Base-by-base conservation (phyloP, 805 yeast genomes). In the Nakazawaea wickerhamii region DNA sequence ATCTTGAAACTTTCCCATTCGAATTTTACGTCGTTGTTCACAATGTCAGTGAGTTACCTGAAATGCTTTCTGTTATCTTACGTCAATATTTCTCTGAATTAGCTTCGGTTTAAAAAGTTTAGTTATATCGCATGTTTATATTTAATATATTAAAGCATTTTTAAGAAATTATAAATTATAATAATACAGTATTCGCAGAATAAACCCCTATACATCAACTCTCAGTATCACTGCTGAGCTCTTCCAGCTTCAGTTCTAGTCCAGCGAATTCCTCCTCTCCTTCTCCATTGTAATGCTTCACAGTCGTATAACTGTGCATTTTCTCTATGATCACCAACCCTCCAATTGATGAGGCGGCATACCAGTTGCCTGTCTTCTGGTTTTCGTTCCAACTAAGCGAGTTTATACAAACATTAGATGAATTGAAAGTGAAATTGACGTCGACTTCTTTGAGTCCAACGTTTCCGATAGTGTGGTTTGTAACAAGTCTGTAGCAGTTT, bases 1-100 rank as follows among this genome's bases (percentile, higher is more conserved):
- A 93, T 56, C 73, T 93, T 60, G 96, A 91, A 53, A 75, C 85
- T 22, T 93, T 93, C 81, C 98, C 99, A 53, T 93, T 93, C 63
- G 98, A 93, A 58, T 93, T 84, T 59, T 93, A 91, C 58, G 96
- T 91, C 46, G 91, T 95, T 51, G 97, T 93, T 20, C 81, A 85
- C 52, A 80, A 91, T 56, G 84, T 95, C 51, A 73, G 73, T 37
- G 98, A 91, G 63, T 71, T 93, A 30, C 99, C 99, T 13, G 86
- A 82, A 56, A 89, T 93, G 83, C 70, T 93, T 42, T 79, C 97
- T 1, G 70, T 84, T 50, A 91, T 95, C 48, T 71, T 93, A 46
- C 79, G 98, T 54, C 99, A 93, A 61, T 93, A 86, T 63, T 95
- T 93, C 61, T 71, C 88, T 1, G 95, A 88, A 55, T 57, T 79